phyloP scores from a whole-genome alignment of 768 basidiomycete genomes.

The Sarcodon sp. region DNA sequence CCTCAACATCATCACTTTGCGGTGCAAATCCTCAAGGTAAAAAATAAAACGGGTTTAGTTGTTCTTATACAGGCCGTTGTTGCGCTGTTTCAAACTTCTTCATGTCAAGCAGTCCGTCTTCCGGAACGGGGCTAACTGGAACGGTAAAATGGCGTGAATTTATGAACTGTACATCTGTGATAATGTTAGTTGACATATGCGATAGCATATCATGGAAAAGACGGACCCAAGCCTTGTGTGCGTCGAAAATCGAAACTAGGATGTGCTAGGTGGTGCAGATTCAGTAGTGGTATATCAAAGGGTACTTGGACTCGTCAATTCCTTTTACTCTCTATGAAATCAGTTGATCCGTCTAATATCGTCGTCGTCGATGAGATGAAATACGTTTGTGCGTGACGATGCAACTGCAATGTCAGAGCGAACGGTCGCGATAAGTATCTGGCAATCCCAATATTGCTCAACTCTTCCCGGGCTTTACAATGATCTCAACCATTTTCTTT shows the following conservation, averaged over 20 bases:
- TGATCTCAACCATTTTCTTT: too few relatives aligned
- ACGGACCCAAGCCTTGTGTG: not conserved
- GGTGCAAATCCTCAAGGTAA: not conserved
- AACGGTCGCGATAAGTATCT: too few relatives aligned
- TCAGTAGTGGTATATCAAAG: not conserved
- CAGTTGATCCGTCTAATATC: too few relatives aligned
- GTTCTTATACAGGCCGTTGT: not conserved
- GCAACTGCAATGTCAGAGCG: too few relatives aligned
- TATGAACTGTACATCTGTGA: not conserved
- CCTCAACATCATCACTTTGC: not conserved
- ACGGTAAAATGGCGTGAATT: not conserved
- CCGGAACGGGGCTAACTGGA: not conserved
- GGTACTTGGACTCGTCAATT: too few relatives aligned
- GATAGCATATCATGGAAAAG: not conserved
- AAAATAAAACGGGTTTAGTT: not conserved
- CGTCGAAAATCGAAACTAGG: not conserved
- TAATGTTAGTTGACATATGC: not conserved
- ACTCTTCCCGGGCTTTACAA: too few relatives aligned
- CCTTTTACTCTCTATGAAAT: too few relatives aligned
- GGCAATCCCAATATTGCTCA: too few relatives aligned
- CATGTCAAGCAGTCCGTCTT: not conserved
- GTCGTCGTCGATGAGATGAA: too few relatives aligned
- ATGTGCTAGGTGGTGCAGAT: not conserved
- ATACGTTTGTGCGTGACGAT: too few relatives aligned
- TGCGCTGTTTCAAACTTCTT: not conserved